Conservation (phyloP, 2,329 filamentous ascomycete genomes). For the Dactylella cylindrospora region DNA sequence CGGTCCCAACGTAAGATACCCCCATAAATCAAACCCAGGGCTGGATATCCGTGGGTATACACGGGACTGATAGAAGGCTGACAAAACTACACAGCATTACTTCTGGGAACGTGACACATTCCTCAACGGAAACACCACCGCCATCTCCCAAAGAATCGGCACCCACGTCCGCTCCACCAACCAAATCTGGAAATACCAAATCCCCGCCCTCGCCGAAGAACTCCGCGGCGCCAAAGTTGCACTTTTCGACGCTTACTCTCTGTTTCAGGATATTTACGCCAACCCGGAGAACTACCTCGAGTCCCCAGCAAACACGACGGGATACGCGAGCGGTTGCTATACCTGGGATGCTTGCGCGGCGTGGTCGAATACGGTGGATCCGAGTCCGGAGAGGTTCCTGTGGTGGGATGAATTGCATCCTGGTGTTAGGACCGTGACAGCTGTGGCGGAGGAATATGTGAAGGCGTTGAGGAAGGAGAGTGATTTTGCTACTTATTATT, state of each 20-base stretch:
- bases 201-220: slow-evolving; percentile 33
- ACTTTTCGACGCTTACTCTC: slow-evolving; percentile 65
- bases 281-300: slow-evolving; percentile 65
- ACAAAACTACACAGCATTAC: slow-evolving; percentile 54
- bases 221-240: slow-evolving; percentile 61
- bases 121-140: slow-evolving; percentile 32
- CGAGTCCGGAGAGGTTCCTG: slow-evolving; percentile 61
- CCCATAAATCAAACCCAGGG: slow-evolving; percentile 51
- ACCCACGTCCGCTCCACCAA: slow-evolving; percentile 28
- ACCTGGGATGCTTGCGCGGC: slow-evolving; percentile 44
- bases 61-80: slow-evolving; percentile 58
- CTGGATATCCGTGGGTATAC: slow-evolving; percentile 58
- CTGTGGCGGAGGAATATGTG: slow-evolving; percentile 28
- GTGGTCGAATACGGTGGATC: slow-evolving; percentile 51
- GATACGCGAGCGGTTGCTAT: slow-evolving; percentile 61
- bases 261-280: slow-evolving; percentile 61
- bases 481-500: slow-evolving; percentile 33
- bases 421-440: slow-evolving; percentile 52
- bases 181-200: slow-evolving; percentile 33
- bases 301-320: slow-evolving; percentile 64
- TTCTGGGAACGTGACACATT: slow-evolving; percentile 32
- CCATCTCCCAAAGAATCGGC: slow-evolving; percentile 35
- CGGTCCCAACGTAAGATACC: slow-evolving; percentile 55
- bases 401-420: slow-evolving; percentile 78
- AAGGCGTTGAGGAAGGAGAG: slow-evolving; percentile 42